Evolutionary conservation across 495 filamentous ascomycete species (phyloP).

Genomic region (Penicillium paradoxum): DNA sequence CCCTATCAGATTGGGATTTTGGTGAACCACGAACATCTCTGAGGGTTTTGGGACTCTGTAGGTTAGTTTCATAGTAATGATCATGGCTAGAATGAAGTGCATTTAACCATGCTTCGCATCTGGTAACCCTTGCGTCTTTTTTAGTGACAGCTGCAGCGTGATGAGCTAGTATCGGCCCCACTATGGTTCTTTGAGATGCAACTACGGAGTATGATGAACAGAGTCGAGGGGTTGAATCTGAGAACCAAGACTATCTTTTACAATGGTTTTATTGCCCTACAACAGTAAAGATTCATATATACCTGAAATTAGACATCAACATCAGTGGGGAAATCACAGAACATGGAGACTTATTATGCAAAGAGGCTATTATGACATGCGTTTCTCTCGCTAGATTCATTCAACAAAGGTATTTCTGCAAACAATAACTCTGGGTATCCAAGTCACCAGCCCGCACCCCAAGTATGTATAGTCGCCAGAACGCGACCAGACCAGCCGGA

Average conservation of each 20-base stretch:
- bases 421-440: constrained; percentile 20
- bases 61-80: not conserved
- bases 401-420: not conserved
- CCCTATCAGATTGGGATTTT: no score
- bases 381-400: not conserved
- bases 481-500: constrained; percentile 10
- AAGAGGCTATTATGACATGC: not conserved
- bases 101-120: not conserved
- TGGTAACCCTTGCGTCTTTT: not conserved
- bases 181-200: not conserved
- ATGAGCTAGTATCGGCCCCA: constrained; percentile 6
- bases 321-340: not conserved
- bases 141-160: constrained; percentile 1
- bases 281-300: not conserved
- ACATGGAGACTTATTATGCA: not conserved
- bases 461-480: constrained; percentile 6
- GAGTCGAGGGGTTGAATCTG: not conserved
- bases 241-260: not conserved
- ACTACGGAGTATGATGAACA: not conserved
- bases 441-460: constrained; percentile 4
- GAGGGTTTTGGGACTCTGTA: no score
- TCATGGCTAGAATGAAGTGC: not conserved
- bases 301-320: not conserved
- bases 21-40: no score
- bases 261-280: not conserved